Base-by-base conservation (phyloP, 768 basidiomycete species). In the Clitopilus hobsonii region DNA sequence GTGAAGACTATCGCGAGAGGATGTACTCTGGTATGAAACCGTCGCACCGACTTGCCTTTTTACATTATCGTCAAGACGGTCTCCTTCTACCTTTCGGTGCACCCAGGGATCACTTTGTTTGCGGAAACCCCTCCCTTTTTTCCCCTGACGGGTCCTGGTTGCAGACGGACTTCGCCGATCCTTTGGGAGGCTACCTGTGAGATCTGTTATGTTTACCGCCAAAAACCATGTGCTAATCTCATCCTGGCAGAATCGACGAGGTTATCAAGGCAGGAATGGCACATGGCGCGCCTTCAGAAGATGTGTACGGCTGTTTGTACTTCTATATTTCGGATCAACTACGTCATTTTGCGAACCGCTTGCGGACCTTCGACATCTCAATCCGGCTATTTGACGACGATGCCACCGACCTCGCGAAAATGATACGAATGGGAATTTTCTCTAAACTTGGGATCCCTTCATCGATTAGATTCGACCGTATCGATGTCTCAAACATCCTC, bases 31-130 rank as follows among this genome's bases (percentile, higher is more conserved):
- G 62, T 0, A 60, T 79, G 52, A 61, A 62, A 38, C 72, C 75
- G 5, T 74, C 77, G 0, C 80, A 81, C 59, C 75, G 79, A 13
- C 65, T 75, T 10, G 73, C 79, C 14, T 71, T 73, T 55, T 54
- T 71, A 26, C 61, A 72, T 28, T 79, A 66, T 57, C 71, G 71
- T 24, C 59, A 67, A 16, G 71, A 67, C 41, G 80, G 79, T 5
- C 59, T 80, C 16, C 36, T 81, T n/a, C 66, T 79, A n/a, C 80
- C 79, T 8, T 78, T 79, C 49, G 79, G 77, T 7, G 76, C 75
- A 2, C 29, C 63, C 6, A 70, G 70, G 27, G 68, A 69, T 0
- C 70, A 76, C 54, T 79, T 74, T 56, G 75, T 73, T 49, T 52
- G 48, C 0, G 69, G 74, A 0, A 82, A 81, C 49, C 51, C 59